A percentile compares a stretch with the other conserved stretches of the same genome.
These are phyloP conservation scores for Exophiala viscosa DNA, from an alignment of 2,329 filamentous ascomycete genomes.

Conservation along the genomic window DNA sequence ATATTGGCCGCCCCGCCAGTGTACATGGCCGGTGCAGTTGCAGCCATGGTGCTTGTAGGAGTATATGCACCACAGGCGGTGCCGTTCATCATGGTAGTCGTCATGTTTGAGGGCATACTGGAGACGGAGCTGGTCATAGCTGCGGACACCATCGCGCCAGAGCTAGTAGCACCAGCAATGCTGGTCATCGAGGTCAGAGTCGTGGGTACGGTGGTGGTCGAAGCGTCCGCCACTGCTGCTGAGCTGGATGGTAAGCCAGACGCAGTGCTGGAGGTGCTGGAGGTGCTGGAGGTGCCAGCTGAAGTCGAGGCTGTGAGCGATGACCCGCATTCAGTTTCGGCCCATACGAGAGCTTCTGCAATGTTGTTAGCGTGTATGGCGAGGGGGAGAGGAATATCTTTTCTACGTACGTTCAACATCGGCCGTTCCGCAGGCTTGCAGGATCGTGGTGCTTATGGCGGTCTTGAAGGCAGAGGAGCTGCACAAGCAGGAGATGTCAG, in stretches of 20 bases:
- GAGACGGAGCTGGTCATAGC: neutral
- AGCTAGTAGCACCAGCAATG: constrained; percentile 1
- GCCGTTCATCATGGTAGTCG: constrained; percentile 2
- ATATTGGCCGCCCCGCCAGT: constrained; percentile 10
- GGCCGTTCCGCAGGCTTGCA: constrained; percentile 9
- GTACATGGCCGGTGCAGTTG: constrained; percentile 5
- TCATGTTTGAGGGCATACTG: neutral
- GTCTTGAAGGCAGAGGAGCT: constrained; percentile 14
- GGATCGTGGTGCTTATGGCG: constrained; percentile 20
- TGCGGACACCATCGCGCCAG: neutral
- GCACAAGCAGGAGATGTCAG: constrained; percentile 19
- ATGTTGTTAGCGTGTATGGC: neutral
- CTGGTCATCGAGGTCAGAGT: constrained; percentile 17
- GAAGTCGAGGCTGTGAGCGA: constrained; percentile 1
- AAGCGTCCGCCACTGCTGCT: neutral
- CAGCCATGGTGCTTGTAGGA: neutral
- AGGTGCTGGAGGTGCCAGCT: neutral
- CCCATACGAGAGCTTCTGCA: constrained; percentile 14
- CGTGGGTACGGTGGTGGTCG: constrained; percentile 15
- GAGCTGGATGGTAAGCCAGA: neutral
- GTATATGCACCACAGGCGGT: constrained; percentile 11
- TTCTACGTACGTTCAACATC: constrained; percentile 15
- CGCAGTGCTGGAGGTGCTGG: neutral
- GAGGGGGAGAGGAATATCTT: no score
- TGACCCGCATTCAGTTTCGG: constrained; percentile 15